A percentile compares a stretch with the other conserved stretches of the same genome.
phyloP scores from a whole-genome alignment of 2,329 filamentous ascomycete genomes.

The Diaporthe eres region DNA sequence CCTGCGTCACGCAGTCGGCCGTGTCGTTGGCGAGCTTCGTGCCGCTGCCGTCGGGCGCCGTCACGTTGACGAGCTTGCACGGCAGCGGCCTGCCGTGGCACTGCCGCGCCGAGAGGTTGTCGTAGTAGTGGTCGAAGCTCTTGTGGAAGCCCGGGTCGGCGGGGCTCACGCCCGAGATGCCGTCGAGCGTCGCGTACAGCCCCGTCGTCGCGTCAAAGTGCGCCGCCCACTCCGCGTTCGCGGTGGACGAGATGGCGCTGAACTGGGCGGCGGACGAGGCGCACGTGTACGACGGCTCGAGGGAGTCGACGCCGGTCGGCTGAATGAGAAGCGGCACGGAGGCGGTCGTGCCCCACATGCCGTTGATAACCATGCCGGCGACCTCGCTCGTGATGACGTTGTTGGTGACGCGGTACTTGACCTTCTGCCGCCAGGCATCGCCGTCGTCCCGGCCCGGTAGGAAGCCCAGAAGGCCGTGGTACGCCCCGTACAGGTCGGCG shows the following conservation, averaged over 20 bases:
- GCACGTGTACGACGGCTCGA: slow-evolving; percentile 82
- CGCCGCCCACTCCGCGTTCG: slow-evolving; percentile 68
- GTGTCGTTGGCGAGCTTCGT: slow-evolving; percentile 54
- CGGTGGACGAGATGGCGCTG: slow-evolving; percentile 58
- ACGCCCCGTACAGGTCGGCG: slow-evolving; percentile 82
- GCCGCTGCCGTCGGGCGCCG: slow-evolving; percentile 49
- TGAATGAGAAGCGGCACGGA: slow-evolving; percentile 64
- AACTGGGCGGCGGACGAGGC: slow-evolving; percentile 61
- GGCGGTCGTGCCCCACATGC: slow-evolving; percentile 71
- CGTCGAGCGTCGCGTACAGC: slow-evolving; percentile 74
- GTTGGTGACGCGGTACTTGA: slow-evolving; percentile 81
- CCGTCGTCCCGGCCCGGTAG: slow-evolving; percentile 65
- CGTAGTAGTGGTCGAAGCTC: slow-evolving; percentile 86
- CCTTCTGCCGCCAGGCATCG: slow-evolving; percentile 57
- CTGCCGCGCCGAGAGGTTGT: slow-evolving; percentile 84
- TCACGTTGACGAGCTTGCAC: slow-evolving; percentile 65
- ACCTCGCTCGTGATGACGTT: slow-evolving; percentile 89
- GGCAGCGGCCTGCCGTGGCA: slow-evolving; percentile 82
- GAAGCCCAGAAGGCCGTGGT: slow-evolving; percentile 77
- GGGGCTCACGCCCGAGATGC: slow-evolving; percentile 74
- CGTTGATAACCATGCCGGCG: slow-evolving; percentile 79
- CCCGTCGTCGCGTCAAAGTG: slow-evolving; percentile 71
- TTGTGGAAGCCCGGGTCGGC: slow-evolving; percentile 75
- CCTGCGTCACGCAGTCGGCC: slow-evolving; percentile 71
- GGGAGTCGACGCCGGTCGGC: slow-evolving; percentile 74